These are phyloP conservation scores for Macadamia tetraphylla DNA, from an alignment of 164 flowering plant genomes.

Conservation along the genomic window DNA sequence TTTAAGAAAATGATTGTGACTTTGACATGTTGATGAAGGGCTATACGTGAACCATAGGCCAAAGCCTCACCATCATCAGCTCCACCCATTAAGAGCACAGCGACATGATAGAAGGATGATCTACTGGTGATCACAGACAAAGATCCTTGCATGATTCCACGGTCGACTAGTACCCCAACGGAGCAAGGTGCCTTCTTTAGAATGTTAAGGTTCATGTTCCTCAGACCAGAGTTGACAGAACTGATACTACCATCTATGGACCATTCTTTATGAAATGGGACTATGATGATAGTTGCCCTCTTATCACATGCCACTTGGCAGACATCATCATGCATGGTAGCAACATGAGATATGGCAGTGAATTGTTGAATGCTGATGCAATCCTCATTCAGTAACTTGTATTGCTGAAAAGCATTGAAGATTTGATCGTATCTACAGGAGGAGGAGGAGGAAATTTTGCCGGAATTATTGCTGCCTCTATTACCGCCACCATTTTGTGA, in stretches of 20 bases:
- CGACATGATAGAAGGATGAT: slow-evolving; percentile 15
- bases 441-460: not conserved
- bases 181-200: slow-evolving; percentile 44
- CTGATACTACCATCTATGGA: slow-evolving; percentile 21
- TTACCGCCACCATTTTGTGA: too few relatives aligned
- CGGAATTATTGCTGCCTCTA: not conserved
- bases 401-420: slow-evolving; percentile 30
- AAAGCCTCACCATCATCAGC: slow-evolving; percentile 45
- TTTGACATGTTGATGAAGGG: slow-evolving; percentile 12
- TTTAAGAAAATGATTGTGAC: slow-evolving; percentile 31
- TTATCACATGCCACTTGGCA: slow-evolving; percentile 34
- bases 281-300: slow-evolving; percentile 26
- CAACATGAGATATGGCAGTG: slow-evolving; percentile 33
- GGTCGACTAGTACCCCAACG: slow-evolving; percentile 46
- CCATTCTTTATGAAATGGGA: slow-evolving; percentile 60
- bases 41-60: slow-evolving; percentile 43
- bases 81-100: slow-evolving; percentile 44
- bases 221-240: slow-evolving; percentile 11
- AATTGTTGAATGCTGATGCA: slow-evolving; percentile 23
- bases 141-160: slow-evolving; percentile 9
- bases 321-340: slow-evolving; percentile 44
- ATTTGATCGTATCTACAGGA: slow-evolving; percentile 13
- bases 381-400: slow-evolving; percentile 20
- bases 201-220: slow-evolving; percentile 32
- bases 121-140: slow-evolving; percentile 10